Evolutionary conservation across 345 rosid genomes (phyloP), one percentile per base, ranked within the genome.

Genomic region (Triadica sebifera): DNA sequence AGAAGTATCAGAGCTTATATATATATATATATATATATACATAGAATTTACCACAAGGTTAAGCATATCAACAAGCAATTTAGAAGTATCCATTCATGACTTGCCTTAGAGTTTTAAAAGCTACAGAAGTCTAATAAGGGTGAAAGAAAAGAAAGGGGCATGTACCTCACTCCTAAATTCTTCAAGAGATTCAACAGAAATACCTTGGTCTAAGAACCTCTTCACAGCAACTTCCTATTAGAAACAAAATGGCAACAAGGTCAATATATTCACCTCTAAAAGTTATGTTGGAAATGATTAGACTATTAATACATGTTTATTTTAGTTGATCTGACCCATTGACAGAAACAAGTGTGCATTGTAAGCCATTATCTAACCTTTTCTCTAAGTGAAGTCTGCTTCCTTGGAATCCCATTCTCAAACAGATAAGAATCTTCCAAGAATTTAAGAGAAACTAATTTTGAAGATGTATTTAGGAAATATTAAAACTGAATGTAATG

Each of bases 141-240:
- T 75, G 53, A 56, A 25, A 56, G 53, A 59, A 67, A 4, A 49
- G 51, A 53, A 76, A 71, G 66, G 41, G 15, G 71, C 78, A 16
- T 73, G 67, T 84, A 94, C 97, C 98, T 91, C 96, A 74, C 91
- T 92, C 81, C 76, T 89, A 82, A 92, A 92, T 82, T 94, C 96
- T 85, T 84, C 89, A 70, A 94, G 90, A 64, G 88, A 84, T 83
- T 94, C 94, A 71, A 93, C 91, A 50, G 83, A 81, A 77, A 91
- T 81, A 75, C 82, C 94, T 85, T 94, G 98, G 83, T 91, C 94
- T 67, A 94, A 84, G 82, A 94, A 94, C 83, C 84, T 91, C 88
- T 94, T 94, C 81, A 94, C 96, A 41, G 97, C 98, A 83, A 93
- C 97, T 84, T 91, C 96, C 98, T 93, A 77, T 71, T 72, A 82